phyloP scores from a whole-genome alignment of 192 early-diverging fungal species.

The Backusella luteola region DNA sequence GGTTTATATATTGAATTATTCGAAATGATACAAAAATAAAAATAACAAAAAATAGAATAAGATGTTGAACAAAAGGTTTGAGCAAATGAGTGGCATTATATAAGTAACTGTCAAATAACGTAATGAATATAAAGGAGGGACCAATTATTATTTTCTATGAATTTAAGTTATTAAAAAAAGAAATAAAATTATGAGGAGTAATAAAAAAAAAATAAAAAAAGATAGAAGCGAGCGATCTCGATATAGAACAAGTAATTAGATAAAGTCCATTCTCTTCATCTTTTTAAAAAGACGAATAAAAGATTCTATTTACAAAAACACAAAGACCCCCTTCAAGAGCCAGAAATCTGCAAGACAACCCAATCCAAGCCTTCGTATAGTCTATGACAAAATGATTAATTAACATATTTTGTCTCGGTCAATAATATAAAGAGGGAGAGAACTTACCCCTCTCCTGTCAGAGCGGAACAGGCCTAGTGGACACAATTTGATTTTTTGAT shows the following conservation, averaged over 20 bases:
- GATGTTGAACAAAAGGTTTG: not conserved
- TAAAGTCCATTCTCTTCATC: not conserved
- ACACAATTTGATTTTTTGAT: not conserved
- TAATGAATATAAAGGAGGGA: not conserved
- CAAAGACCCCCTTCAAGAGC: not conserved
- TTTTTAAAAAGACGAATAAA: not conserved
- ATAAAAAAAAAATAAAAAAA: not conserved
- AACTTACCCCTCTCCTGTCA: constrained; percentile 66
- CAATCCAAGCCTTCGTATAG: constrained; percentile 60
- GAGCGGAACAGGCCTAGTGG: constrained; percentile 57
- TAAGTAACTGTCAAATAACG: not conserved
- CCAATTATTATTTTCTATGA: not conserved
- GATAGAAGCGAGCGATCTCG: not conserved
- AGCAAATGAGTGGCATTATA: not conserved
- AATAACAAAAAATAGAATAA: not conserved
- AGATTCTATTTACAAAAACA: not conserved
- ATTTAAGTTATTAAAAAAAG: not conserved
- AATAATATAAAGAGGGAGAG: not conserved
- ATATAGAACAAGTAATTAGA: not conserved
- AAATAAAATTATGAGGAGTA: not conserved
- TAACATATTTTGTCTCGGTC: not conserved
- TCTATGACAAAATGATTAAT: constrained; percentile 25
- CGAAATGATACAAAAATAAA: not conserved
- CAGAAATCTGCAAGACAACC: constrained; percentile 53
- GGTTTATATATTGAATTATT: not conserved